A percentile compares a stretch with the other conserved stretches of the same genome.
Evolutionary conservation across 805 yeast species (phyloP).

Genomic region (Candida golubevii): DNA sequence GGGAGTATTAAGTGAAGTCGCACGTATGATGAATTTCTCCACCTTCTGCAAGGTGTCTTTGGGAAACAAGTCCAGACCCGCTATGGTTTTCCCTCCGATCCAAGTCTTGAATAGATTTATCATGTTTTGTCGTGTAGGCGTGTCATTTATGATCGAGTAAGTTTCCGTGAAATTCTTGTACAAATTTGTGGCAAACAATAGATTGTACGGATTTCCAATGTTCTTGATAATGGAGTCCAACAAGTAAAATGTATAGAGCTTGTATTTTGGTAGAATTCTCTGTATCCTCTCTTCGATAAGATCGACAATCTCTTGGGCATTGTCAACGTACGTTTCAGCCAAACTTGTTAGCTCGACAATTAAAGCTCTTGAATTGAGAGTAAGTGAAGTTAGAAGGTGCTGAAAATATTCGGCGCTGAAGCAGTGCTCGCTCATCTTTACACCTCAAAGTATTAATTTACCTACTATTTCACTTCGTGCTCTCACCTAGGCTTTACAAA

Average conservation of each 20-base stretch:
- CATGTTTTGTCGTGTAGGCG: slow-evolving; percentile 34
- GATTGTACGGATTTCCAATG: slow-evolving; percentile 41
- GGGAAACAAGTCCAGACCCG: slow-evolving; percentile 35
- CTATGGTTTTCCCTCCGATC: slow-evolving; percentile 30
- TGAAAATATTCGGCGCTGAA: slow-evolving; percentile 28
- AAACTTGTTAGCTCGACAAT: slow-evolving; percentile 37
- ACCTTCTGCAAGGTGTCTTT: slow-evolving; percentile 25
- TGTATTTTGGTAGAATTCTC: slow-evolving; percentile 36
- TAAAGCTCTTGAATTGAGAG: slow-evolving; percentile 34
- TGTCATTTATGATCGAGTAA: slow-evolving; percentile 37
- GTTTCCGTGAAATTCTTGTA: slow-evolving; percentile 36
- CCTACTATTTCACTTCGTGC: neutral
- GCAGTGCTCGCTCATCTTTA: slow-evolving; percentile 18
- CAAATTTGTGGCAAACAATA: slow-evolving; percentile 32
- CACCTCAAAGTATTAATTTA: neutral
- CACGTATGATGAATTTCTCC: slow-evolving; percentile 37
- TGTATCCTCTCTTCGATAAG: slow-evolving; percentile 33
- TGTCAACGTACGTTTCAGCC: slow-evolving; percentile 32
- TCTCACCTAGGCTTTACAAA: neutral
- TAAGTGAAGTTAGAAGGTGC: slow-evolving; percentile 30
- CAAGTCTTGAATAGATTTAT: slow-evolving; percentile 41
- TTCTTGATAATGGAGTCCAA: slow-evolving; percentile 41
- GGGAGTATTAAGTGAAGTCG: slow-evolving; percentile 26
- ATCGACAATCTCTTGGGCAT: slow-evolving; percentile 31
- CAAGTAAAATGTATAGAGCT: slow-evolving; percentile 32